Conservation (phyloP, 345 rosid genomes). For the Brassica juncea region DNA sequence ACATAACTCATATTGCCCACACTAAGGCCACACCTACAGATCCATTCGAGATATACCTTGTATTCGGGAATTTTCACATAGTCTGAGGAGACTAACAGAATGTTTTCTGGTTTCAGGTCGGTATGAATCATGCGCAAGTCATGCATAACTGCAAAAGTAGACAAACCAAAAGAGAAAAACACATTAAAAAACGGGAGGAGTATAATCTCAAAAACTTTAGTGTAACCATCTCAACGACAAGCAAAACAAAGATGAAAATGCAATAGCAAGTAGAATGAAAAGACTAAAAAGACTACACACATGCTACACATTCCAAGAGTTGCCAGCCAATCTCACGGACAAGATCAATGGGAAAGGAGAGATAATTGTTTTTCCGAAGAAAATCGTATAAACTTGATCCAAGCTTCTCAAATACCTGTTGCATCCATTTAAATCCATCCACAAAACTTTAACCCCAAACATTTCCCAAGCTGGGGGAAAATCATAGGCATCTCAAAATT, state of each 20-base stretch:
- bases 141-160: conserved; percentile 77
- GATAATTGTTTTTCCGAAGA: conserved; percentile 98
- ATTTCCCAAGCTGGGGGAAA: conserved; percentile 61
- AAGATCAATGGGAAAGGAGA: conserved; percentile 94
- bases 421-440: conserved; percentile 79
- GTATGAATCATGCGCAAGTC: conserved; percentile 82
- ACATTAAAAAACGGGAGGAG: background rate
- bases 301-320: conserved; percentile 99
- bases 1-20: no score
- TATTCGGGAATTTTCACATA: conserved; percentile 77
- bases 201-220: background rate
- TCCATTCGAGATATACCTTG: conserved; percentile 49
- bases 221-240: conserved; percentile 24
- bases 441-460: conserved; percentile 65
- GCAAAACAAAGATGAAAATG: conserved; percentile 31
- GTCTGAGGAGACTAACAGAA: conserved; percentile 73
- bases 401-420: conserved; percentile 99
- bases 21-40: background rate
- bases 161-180: background rate
- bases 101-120: conserved; percentile 86
- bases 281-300: conserved; percentile 86
- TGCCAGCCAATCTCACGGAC: conserved; percentile 99
- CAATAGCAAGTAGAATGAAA: conserved; percentile 33
- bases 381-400: conserved; percentile 99
- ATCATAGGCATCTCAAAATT: conserved; percentile 53